A percentile compares a stretch with the other conserved stretches of the same genome.
Conservation (phyloP, 2,329 filamentous ascomycete species). For the Juglanconis oblonga region DNA sequence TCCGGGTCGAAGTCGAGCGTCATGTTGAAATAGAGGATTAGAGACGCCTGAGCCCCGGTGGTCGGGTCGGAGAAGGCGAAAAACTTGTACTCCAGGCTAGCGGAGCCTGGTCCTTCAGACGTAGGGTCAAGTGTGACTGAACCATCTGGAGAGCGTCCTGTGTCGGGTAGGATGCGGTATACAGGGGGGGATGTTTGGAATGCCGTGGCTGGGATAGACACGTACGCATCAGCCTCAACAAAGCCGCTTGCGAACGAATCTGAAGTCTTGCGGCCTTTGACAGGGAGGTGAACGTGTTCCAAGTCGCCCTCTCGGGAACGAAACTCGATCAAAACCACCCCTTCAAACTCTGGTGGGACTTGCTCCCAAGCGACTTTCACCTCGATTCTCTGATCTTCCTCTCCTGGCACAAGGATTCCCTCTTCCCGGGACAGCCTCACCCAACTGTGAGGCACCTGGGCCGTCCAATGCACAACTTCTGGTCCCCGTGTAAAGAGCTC, state of each 20-base stretch:
- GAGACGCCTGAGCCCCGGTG: conserved; percentile 11
- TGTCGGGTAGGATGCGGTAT: conserved; percentile 34
- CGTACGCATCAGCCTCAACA: conserved; percentile 40
- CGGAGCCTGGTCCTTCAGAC: not conserved
- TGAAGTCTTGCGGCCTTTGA: conserved; percentile 27
- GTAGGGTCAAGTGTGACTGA: conserved; percentile 29
- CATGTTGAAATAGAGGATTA: conserved; percentile 36
- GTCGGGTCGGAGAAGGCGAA: conserved; percentile 2
- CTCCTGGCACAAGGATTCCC: conserved; percentile 35
- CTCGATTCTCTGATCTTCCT: conserved; percentile 41
- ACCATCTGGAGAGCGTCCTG: conserved; percentile 39
- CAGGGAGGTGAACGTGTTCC: conserved; percentile 31
- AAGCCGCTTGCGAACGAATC: conserved; percentile 41
- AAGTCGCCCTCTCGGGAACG: conserved; percentile 33
- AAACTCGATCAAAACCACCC: conserved; percentile 28
- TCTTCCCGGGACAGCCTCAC: conserved; percentile 31
- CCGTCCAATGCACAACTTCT: conserved; percentile 36
- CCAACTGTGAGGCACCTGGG: conserved; percentile 50
- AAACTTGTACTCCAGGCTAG: conserved; percentile 7
- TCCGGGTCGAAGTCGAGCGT: conserved; percentile 33
- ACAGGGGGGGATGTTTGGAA: conserved; percentile 20
- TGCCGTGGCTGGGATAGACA: conserved; percentile 33
- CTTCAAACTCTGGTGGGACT: conserved; percentile 32
- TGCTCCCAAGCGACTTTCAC: conserved; percentile 44
- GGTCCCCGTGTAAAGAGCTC: conserved; percentile 44